Evolutionary conservation across 768 basidiomycete species (phyloP), one percentile per base, ranked within the genome.

Genomic region (Butyriboletus loyo): DNA sequence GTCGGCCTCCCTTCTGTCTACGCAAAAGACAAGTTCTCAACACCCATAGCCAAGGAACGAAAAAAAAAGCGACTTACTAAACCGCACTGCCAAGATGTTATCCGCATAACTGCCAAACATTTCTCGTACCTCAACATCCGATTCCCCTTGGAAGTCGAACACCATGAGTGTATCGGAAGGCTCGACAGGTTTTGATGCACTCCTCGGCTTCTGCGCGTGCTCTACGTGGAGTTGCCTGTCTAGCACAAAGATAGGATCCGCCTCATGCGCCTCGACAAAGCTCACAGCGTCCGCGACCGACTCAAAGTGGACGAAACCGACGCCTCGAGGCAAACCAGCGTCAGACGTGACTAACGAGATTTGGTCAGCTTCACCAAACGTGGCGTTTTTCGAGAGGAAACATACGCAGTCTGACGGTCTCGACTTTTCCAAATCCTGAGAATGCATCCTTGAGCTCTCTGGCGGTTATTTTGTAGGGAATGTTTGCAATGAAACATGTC

Each of bases 181-280:
- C 22, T 55, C 55, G 3, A 15, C 37, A 5, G 53, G 46, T n/a
- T 7, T 39, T 15, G 24, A 4, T 13, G 0, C 14, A 22, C 22
- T 27, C 41, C 7, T 49, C 22, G 27, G 0, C 8, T 17, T 49
- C 13, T 55, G 52, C 7, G 78, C 75, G 51, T 72, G 81, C 55
- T 77, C 69, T 15, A 82, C 53, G 34, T 62, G 57, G 37, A 81
- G 49, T 55, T 76, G 71, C 34, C 82, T 76, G 56, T 77, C 79
- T 22, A 71, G 58, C 48, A 84, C 54, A 53, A 69, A 76, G n/a
- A 84, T 61, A 2, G 81, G 78, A 58, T 82, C 80, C 57, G 72
- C 70, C 32, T 19, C 28, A 27, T 60, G 52, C 10, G 75, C 71
- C 5, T 74, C 65, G 17, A 69, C 55, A 32, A 76, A 75, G 15